Evolutionary conservation across 768 basidiomycete species (phyloP), one percentile per base, ranked within the genome.

Genomic region (Asterophora parasitica): DNA sequence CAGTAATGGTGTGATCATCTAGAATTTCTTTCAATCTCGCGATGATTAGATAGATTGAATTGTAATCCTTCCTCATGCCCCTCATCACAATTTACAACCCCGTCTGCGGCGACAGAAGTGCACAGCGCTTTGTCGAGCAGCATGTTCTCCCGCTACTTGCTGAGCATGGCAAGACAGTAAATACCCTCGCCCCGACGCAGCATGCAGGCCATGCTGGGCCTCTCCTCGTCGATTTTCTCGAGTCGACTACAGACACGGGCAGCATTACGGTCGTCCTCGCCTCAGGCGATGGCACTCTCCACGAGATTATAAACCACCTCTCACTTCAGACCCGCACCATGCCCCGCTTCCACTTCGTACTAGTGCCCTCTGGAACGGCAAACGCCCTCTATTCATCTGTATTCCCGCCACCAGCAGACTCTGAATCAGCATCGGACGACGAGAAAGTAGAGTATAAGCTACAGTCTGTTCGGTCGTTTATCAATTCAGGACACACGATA

Each of bases 261-360:
- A 62, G 63, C 23, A 49, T 77, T 43, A 75, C 74, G 0, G 60
- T 88, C 39, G 60, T 88, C 42, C 70, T 92, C 19, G 79, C 77
- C 12, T 92, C 93, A 4, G 94, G 94, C 7, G 94, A 98, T 64
- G 94, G 94, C 13, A 96, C 93, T 1, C 71, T 92, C 32, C 90
- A 95, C 62, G 93, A 98, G 57, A 78, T 95, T 52, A 73, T 93
- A 60, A 87, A 85, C 52, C 73, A 73, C 9, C 60, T 90, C 28
- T 64, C 71, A 31, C 58, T 60, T 17, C 54, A 57, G 13, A 30
- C 53, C 13, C 42, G 59, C 33, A 60, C 55, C 53, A 47, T 12
- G 41, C 48, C 3, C 49, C 48, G 16, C 50, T 55, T 19, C 56
- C 55, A 30, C 28, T 69, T 84, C 51, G 80, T 70, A 13, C 75